Conservation (phyloP, 768 basidiomycete species). For the Scleroderma bovista region DNA sequence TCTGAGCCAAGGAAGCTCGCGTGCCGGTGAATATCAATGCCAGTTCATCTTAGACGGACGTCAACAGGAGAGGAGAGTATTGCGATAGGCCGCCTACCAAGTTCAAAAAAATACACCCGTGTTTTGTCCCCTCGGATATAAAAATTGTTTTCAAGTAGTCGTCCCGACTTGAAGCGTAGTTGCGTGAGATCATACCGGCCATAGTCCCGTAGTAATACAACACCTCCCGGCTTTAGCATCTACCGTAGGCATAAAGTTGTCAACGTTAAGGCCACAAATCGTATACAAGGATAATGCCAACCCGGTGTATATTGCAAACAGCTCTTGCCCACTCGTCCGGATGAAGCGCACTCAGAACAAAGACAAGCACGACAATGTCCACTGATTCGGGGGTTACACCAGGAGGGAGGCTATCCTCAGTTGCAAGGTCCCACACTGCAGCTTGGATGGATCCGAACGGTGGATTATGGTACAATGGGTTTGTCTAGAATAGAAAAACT, state of each 20-base stretch:
- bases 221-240: constrained; percentile 89
- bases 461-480: constrained; percentile 63
- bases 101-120: constrained; percentile 92
- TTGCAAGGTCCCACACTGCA: constrained; percentile 89
- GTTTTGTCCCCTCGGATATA: constrained; percentile 98
- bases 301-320: constrained; percentile 72
- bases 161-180: constrained; percentile 81
- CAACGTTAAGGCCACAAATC: not conserved
- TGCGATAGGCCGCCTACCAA: constrained; percentile 43
- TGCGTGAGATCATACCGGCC: constrained; percentile 94
- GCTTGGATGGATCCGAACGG: constrained; percentile 69
- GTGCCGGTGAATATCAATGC: constrained; percentile 74
- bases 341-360: constrained; percentile 90
- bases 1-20: constrained; percentile 30
- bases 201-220: constrained; percentile 86
- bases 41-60: constrained; percentile 56
- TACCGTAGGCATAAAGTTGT: constrained; percentile 24
- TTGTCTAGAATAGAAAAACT: constrained; percentile 48
- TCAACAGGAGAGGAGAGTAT: not conserved
- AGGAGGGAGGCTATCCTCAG: constrained; percentile 51
- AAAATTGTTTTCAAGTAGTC: constrained; percentile 89
- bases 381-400: constrained; percentile 63
- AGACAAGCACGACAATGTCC: constrained; percentile 88
- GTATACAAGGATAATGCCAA: constrained; percentile 26
- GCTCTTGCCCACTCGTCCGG: constrained; percentile 89